phyloP scores from a whole-genome alignment of 2,329 filamentous ascomycete species.

The Fusarium nisikadoi region DNA sequence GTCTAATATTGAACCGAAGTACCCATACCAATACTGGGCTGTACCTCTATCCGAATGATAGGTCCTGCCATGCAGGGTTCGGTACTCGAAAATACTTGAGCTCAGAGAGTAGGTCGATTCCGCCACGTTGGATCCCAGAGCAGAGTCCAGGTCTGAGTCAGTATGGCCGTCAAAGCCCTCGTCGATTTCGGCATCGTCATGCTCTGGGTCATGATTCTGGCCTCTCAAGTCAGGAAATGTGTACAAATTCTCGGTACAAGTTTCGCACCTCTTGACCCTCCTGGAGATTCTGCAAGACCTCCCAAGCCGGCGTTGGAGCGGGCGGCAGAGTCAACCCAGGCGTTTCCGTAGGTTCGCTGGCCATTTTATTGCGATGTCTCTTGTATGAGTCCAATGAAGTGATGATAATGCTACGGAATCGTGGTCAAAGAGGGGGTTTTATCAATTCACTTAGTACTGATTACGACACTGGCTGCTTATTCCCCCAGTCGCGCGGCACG shows the following conservation, averaged over 20 bases:
- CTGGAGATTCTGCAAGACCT: conserved; percentile 8
- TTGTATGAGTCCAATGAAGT: fast-evolving
- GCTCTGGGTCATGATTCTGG: not conserved
- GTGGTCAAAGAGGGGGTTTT: conserved; percentile 4
- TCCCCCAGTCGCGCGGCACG: not conserved
- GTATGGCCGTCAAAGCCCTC: not conserved
- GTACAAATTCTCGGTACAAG: fast-evolving
- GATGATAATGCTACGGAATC: fast-evolving
- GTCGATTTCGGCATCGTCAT: not conserved
- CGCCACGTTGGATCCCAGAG: conserved; percentile 3
- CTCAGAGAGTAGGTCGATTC: conserved; percentile 10
- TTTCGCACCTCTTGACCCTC: not conserved
- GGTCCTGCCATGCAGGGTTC: conserved; percentile 7
- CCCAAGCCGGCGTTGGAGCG: conserved; percentile 9
- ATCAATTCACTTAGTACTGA: not conserved
- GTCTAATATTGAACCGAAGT: fast-evolving
- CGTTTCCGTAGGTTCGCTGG: not conserved
- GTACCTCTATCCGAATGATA: conserved; percentile 13
- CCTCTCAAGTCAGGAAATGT: not conserved
- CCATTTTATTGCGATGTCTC: not conserved
- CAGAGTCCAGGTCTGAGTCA: conserved; percentile 5
- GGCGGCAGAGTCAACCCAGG: not conserved
- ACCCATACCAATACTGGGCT: not conserved
- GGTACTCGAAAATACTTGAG: conserved; percentile 11
- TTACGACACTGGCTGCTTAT: not conserved